Evolutionary conservation across 352 stramenopile species (phyloP), one percentile per base, ranked within the genome.

Genomic region (Globisporangium splendens): DNA sequence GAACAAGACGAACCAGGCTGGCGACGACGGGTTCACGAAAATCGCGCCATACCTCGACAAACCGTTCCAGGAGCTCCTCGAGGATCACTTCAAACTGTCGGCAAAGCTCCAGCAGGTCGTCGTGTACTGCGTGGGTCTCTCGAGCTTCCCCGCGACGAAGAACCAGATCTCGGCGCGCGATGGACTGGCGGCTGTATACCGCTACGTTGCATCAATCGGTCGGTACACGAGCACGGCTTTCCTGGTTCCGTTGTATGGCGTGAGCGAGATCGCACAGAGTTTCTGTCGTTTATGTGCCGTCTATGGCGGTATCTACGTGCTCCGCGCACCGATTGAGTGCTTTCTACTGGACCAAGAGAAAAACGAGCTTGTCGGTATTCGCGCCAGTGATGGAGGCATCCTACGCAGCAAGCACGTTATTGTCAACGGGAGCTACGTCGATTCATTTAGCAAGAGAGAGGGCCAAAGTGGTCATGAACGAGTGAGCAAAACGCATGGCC

Each of bases 201-300:
- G 68, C 13, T 88, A 88, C 22, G 70, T 93, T 28, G 68, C 82
- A 35, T 91, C 84, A 2, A 88, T 97, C 21, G 89, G 89, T 8
- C 79, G 86, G 6, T 97, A 96, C 67, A 87, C 88, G 18, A 73
- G 78, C 28, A 95, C 88, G 10, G 86, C 88, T 0, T 96, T 96
- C 61, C 62, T 97, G 15, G 69, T 79, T 1, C 83, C 89, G 24
- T 61, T 95, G 20, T 97, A 95, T 47, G 89, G 89, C 15, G 75
- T 93, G 17, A 88, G 86, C 22, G 89, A 97, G 69, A 67, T 97
- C 28, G 73, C 85, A 1, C 89, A 96, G 71, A 90, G 79, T 46
- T 97, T 97, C 64, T 95, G 89, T 69, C 80, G 88, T 0, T 61
- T 96, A 21, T 79, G 79, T 48, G 88, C 88, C 0, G 87, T 96